A percentile compares a stretch with the other conserved stretches of the same genome.
Evolutionary conservation across 345 rosid genomes (phyloP).

Genomic region (Toxicodendron radicans): DNA sequence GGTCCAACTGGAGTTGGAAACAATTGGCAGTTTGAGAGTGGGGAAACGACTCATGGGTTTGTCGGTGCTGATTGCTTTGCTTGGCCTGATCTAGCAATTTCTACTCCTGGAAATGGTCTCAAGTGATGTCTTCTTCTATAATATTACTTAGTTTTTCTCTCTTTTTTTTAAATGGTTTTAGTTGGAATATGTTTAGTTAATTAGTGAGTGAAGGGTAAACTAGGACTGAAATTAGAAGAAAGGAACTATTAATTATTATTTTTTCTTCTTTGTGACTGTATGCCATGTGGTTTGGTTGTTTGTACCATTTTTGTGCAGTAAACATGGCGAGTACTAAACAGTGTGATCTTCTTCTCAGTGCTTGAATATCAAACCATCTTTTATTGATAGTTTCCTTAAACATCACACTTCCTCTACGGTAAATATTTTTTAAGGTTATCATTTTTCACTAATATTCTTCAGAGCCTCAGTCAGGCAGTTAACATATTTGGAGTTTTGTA

Average conservation of each 20-base stretch:
- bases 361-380: slow-evolving; percentile 8
- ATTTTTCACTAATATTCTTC: not conserved
- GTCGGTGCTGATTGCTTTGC: slow-evolving; percentile 66
- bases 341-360: slow-evolving; percentile 20
- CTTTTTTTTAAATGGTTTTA: not conserved
- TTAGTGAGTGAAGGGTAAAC: slow-evolving; percentile 17
- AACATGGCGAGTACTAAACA: slow-evolving; percentile 21
- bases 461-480: not conserved
- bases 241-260: not conserved
- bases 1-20: slow-evolving; percentile 33
- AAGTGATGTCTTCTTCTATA: slow-evolving; percentile 42
- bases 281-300: slow-evolving; percentile 30
- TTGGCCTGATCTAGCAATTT: slow-evolving; percentile 95
- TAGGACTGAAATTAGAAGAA: slow-evolving; percentile 10
- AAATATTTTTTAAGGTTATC: not conserved
- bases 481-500: not conserved
- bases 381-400: not conserved
- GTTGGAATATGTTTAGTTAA: slow-evolving; percentile 15
- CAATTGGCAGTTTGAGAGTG: slow-evolving; percentile 83
- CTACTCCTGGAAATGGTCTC: slow-evolving; percentile 77
- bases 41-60: slow-evolving; percentile 45
- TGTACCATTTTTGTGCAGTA: slow-evolving; percentile 18
- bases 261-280: not conserved
- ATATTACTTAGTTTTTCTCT: not conserved
- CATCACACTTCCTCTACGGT: not conserved